Conservation (phyloP, 331 rosid genomes). For the Spiraea crenata region DNA sequence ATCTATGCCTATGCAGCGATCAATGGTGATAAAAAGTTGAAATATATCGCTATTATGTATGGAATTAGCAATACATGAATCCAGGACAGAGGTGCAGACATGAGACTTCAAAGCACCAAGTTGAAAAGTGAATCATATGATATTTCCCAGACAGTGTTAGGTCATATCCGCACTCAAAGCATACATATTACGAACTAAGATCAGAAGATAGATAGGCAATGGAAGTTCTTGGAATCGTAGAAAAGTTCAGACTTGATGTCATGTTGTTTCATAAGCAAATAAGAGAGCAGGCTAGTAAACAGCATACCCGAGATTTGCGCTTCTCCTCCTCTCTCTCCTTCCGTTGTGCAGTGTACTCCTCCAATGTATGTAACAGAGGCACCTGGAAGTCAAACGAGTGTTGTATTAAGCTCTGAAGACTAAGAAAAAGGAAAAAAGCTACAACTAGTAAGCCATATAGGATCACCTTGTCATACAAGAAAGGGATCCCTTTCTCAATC, state of each 20-base stretch:
- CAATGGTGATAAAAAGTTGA: background rate
- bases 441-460: background rate
- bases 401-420: background rate
- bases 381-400: conserved; percentile 42
- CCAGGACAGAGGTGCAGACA: background rate
- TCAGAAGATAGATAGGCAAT: background rate
- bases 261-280: background rate
- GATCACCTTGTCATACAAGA: conserved; percentile 84
- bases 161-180: background rate
- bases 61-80: background rate
- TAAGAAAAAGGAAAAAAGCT: background rate
- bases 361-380: conserved; percentile 54
- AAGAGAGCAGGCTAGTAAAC: background rate
- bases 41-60: background rate
- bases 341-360: conserved; percentile 53
- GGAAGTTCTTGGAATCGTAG: background rate
- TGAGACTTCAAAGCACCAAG: background rate
- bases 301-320: conserved; percentile 78
- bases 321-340: conserved; percentile 77
- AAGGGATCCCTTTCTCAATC: conserved; percentile 70
- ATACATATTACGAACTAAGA: background rate
- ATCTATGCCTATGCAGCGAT: background rate
- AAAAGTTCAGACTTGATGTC: background rate
- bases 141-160: background rate
- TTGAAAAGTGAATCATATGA: background rate